These are phyloP conservation scores for Cryptococcus deneoformans DNA, from an alignment of 1,284 basidiomycete species.

Conservation along the genomic window DNA sequence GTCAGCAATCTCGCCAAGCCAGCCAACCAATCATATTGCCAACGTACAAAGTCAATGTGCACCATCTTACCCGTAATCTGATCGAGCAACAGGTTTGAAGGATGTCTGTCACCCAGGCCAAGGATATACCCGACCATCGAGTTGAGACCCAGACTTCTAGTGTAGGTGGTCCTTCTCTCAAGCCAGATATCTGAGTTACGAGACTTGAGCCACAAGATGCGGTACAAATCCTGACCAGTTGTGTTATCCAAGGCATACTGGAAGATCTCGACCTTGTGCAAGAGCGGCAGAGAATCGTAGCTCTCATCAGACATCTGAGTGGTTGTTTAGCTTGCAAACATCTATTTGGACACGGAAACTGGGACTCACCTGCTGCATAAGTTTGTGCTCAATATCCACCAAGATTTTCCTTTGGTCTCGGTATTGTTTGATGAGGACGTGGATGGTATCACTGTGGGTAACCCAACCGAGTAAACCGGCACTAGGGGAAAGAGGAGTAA, in stretches of 20 bases:
- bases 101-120: slow-evolving; percentile 97
- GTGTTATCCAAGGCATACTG: slow-evolving; percentile 99
- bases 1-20: background rate
- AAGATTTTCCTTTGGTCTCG: slow-evolving; percentile 93
- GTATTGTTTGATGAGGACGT: slow-evolving; percentile 95
- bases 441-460: slow-evolving; percentile 95
- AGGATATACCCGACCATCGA: slow-evolving; percentile 98
- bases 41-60: slow-evolving; percentile 81
- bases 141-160: slow-evolving; percentile 90
- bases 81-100: slow-evolving; percentile 91
- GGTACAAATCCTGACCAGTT: slow-evolving; percentile 97
- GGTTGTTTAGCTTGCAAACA: background rate
- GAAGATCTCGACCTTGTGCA: slow-evolving; percentile 99
- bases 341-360: background rate
- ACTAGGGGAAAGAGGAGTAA: slow-evolving; percentile 94
- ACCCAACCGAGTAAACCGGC: slow-evolving; percentile 96
- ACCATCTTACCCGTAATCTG: slow-evolving; percentile 93
- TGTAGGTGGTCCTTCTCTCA: slow-evolving; percentile 94
- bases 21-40: background rate
- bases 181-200: slow-evolving; percentile 97
- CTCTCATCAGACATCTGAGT: slow-evolving; percentile 91
- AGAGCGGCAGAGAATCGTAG: slow-evolving; percentile 88
- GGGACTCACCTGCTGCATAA: slow-evolving; percentile 83
- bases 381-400: slow-evolving; percentile 95
- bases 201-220: slow-evolving; percentile 96